Base-by-base conservation (phyloP, 164 flowering plant genomes). In the Amborella trichopoda region DNA sequence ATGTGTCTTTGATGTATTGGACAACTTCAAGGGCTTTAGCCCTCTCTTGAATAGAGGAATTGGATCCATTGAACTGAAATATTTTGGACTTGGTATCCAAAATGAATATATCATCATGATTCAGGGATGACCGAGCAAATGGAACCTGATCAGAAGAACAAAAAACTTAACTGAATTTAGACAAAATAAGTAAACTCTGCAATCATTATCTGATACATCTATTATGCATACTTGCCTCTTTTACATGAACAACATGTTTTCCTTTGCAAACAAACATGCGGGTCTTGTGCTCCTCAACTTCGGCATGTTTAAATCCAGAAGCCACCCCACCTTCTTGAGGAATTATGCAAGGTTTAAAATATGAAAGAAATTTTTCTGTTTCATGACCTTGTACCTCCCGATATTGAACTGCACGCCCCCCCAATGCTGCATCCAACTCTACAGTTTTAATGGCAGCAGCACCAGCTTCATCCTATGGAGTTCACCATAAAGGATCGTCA, bases 381-480 rank as follows among this genome's bases (percentile, higher is more conserved):
- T 93, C 99, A 60, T 88, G 85, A 49, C 99, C 97, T 70, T 93
- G 99, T 20, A 85, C 78, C 77, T 93, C 99, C 52, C 99, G 76
- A 70, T 93, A 93, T 60, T 93, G 99, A 56, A 93, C 99, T 43
- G 99, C 99, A 59, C 97, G 95, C 24, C 99, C 99, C 32, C 99
- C 99, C 50, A 93, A 83, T 49, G 96, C 85, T 50, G 97, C 96
- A 85, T 93, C 99, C 44, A 93, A 56, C 67, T 93, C 99, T 59
- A 93, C 78, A 42, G 97, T 88, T 67, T 88, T 93, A 55, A 85
- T 67, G 37, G 99, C 94, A 48, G 95, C 97, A 23, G 90, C 57
- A 57, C 97, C 97, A 55, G 97, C 81, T 76, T 93, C 96, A 74
- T 93, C 99, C 97, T 93, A 63, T 4, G 14, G 41, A 37, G 17